Conservation (phyloP, 192 early-diverging fungal species). For the Thamnidium elegans region DNA sequence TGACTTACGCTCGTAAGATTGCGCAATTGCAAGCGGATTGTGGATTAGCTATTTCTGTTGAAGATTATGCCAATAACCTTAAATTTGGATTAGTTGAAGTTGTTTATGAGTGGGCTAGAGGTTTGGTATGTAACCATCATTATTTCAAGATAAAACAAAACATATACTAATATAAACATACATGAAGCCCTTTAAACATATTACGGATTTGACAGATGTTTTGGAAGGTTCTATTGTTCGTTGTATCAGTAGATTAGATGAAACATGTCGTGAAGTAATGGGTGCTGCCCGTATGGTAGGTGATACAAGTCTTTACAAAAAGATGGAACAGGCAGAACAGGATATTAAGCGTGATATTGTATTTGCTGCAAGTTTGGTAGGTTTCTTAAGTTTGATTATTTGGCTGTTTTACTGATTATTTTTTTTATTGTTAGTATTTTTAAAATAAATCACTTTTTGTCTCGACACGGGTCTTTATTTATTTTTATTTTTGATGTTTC, state of each 20-base stretch:
- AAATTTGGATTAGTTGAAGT: conserved; percentile 92
- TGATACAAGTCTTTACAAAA: conserved; percentile 79
- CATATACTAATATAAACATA: background rate
- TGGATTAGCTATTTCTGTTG: conserved; percentile 50
- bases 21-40: conserved; percentile 70
- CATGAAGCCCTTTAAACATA: conserved; percentile 76
- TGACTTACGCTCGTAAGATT: conserved; percentile 65
- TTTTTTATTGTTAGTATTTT: background rate
- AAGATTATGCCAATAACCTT: conserved; percentile 46
- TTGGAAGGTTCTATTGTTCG: conserved; percentile 94
- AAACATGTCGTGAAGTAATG: conserved; percentile 87
- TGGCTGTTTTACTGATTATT: background rate
- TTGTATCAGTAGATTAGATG: conserved; percentile 89
- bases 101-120: conserved; percentile 97
- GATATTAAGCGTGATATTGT: conserved; percentile 94
- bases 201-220: conserved; percentile 90
- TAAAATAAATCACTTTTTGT: too few species aligned
- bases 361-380: conserved; percentile 84
- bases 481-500: too few species aligned
- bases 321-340: conserved; percentile 87
- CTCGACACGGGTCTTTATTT: too few species aligned
- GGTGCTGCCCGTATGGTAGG: conserved; percentile 88
- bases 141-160: background rate
- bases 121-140: conserved; percentile 46
- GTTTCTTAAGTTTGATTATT: conserved; percentile 2